These are phyloP conservation scores for Xylaria scruposa DNA, from an alignment of 495 filamentous ascomycete genomes.

Conservation along the genomic window DNA sequence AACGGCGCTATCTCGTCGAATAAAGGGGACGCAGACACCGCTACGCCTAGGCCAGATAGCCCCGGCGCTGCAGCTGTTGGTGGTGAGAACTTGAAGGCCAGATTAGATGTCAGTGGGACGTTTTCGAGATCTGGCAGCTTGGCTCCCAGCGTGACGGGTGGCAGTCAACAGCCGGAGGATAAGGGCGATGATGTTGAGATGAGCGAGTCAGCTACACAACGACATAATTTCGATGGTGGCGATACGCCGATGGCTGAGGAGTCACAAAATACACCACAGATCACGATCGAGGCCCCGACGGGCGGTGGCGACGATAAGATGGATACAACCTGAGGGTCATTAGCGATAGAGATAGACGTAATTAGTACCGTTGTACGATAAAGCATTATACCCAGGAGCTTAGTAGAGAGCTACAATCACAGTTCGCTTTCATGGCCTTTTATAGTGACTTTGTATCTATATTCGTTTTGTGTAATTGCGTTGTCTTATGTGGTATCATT, in stretches of 20 bases:
- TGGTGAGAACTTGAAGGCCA: slow-evolving; percentile 47
- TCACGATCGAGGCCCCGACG: slow-evolving; percentile 58
- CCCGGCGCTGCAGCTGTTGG: slow-evolving; percentile 33
- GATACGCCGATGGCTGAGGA: slow-evolving; percentile 51
- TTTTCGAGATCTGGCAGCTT: slow-evolving; percentile 52
- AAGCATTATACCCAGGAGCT: slow-evolving; percentile 24
- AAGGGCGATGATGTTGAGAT: slow-evolving; percentile 71
- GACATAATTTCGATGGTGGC: slow-evolving; percentile 43
- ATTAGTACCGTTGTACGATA: slow-evolving; percentile 10
- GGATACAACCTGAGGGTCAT: slow-evolving; percentile 63
- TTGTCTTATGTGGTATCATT: slow-evolving; percentile 23
- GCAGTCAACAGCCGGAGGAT: slow-evolving; percentile 48
- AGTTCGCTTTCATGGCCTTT: not conserved
- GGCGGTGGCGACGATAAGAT: slow-evolving; percentile 62
- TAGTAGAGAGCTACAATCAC: slow-evolving; percentile 6
- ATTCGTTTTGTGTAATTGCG: slow-evolving; percentile 5
- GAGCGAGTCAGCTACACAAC: slow-evolving; percentile 48
- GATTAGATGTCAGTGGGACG: slow-evolving; percentile 54
- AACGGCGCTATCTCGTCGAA: slow-evolving; percentile 41
- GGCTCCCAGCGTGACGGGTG: slow-evolving; percentile 55
- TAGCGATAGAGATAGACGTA: not conserved
- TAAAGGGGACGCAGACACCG: slow-evolving; percentile 47
- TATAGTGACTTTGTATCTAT: slow-evolving; percentile 13
- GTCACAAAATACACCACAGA: slow-evolving; percentile 50
- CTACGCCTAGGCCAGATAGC: slow-evolving; percentile 60